Conservation (phyloP, 176 grass and related monocot species). For the Ampelocalamus luodianensis region DNA sequence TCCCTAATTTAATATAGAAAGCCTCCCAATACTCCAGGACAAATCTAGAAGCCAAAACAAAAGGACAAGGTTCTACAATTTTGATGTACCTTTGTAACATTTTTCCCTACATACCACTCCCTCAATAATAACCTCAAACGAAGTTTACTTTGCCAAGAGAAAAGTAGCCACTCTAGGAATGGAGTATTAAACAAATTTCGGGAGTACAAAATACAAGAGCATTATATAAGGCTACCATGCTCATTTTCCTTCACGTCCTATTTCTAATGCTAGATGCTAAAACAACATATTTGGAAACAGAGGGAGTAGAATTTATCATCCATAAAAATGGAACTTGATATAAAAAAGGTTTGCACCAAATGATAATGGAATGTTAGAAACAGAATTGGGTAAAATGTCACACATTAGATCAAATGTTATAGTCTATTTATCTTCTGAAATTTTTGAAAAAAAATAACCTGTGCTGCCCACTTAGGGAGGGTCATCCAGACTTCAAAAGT, state of each 20-base stretch:
- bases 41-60: background rate
- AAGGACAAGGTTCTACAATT: background rate
- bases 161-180: background rate
- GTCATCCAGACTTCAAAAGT: conserved; percentile 71
- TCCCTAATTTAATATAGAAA: background rate
- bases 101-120: background rate
- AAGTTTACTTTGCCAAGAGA: background rate
- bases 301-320: background rate
- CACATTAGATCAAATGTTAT: background rate
- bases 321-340: background rate
- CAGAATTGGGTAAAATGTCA: background rate
- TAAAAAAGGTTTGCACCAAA: background rate
- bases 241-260: background rate
- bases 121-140: background rate
- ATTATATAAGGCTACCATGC: background rate
- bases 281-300: background rate
- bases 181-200: background rate
- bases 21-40: background rate
- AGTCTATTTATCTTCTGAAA: conserved; percentile 6
- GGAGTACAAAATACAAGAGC: background rate
- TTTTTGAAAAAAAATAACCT: conserved; percentile 53
- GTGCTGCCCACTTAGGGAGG: conserved; percentile 75
- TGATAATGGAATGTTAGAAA: background rate
- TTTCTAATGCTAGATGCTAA: background rate
- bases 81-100: background rate